Conservation (phyloP, 176 grass and related monocot species). For the Miscanthus lutarioriparius region DNA sequence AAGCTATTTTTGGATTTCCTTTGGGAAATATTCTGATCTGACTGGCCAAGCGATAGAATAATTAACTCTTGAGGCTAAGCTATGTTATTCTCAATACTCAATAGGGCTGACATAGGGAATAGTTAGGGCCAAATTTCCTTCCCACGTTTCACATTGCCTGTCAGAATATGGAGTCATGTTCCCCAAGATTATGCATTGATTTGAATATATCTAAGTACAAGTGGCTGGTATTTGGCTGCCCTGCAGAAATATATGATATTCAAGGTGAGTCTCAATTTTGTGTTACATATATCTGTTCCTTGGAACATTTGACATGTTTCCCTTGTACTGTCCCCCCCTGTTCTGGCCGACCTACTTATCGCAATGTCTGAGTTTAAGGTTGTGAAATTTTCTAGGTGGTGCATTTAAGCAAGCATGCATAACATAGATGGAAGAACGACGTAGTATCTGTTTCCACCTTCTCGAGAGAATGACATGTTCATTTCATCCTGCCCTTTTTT, state of each 20-base stretch:
- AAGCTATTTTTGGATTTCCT: constrained; percentile 16
- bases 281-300: neutral
- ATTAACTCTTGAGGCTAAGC: constrained; percentile 32
- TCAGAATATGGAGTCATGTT: constrained; percentile 28
- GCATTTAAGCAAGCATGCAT: no score
- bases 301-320: neutral
- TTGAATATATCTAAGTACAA: constrained; percentile 27
- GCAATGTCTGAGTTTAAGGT: no score
- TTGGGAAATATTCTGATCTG: constrained; percentile 35
- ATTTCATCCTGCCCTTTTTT: neutral
- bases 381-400: no score
- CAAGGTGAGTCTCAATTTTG: constrained; percentile 35
- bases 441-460: no score
- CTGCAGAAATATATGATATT: constrained; percentile 1
- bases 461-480: no score
- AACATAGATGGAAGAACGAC: no score
- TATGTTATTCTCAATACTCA: constrained; percentile 20
- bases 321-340: no score
- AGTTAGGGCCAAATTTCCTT: constrained; percentile 17
- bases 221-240: constrained; percentile 24
- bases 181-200: constrained; percentile 21
- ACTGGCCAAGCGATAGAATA: constrained; percentile 21
- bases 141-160: neutral
- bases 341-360: no score
- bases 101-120: constrained; percentile 41